These are phyloP conservation scores for Rhododendron simsii DNA, from an alignment of 148 eudicot species.

Conservation along the genomic window DNA sequence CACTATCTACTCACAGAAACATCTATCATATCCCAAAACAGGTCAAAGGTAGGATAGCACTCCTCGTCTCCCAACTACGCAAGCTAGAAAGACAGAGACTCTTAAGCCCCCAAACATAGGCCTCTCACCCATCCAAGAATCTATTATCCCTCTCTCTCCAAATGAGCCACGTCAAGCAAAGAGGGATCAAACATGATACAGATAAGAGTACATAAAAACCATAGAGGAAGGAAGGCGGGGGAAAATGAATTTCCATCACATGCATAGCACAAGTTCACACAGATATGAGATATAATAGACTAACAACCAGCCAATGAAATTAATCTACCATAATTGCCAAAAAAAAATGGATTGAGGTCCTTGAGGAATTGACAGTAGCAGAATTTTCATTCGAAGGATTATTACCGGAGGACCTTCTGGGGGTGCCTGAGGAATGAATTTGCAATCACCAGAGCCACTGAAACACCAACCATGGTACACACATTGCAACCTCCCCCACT, in stretches of 20 bases:
- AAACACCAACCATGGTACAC: slow-evolving; percentile 93
- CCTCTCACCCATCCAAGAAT: not conserved
- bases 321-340: not conserved
- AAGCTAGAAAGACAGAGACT: not conserved
- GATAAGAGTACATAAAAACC: not conserved
- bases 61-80: not conserved
- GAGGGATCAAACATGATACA: not conserved
- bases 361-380: not conserved
- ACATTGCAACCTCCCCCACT: slow-evolving; percentile 81
- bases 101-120: not conserved
- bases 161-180: no score
- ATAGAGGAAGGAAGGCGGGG: not conserved
- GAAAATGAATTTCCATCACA: not conserved
- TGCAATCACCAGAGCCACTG: slow-evolving; percentile 58
- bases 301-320: not conserved
- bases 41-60: not conserved
- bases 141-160: no score
- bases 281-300: not conserved
- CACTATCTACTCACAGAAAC: no score
- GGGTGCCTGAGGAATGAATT: slow-evolving; percentile 73
- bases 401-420: slow-evolving; percentile 60
- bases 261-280: not conserved
- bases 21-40: not conserved
- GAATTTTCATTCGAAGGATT: not conserved
- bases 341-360: not conserved